Conservation (phyloP, 2,329 filamentous ascomycete species). For the Epichloe elymi region DNA sequence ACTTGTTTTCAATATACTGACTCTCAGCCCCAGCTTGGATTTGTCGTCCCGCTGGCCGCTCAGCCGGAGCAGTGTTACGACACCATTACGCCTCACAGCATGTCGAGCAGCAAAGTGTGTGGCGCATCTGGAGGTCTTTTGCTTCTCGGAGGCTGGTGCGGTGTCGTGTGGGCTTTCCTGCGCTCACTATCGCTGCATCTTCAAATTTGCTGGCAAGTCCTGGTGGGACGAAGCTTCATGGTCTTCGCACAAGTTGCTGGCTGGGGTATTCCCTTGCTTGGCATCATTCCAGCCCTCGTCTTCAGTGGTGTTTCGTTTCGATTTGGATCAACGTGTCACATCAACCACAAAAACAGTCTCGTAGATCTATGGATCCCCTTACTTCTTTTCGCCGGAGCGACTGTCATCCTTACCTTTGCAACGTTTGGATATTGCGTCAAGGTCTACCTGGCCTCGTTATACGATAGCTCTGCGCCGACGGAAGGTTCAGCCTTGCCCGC, state of each 20-base stretch:
- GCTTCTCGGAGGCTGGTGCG: conserved; percentile 72
- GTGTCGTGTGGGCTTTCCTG: conserved; percentile 82
- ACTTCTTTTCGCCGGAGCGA: conserved; percentile 61
- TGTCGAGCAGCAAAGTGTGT: conserved; percentile 70
- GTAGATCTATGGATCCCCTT: conserved; percentile 84
- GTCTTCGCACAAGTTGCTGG: conserved; percentile 67
- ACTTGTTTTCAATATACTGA: conserved; percentile 8
- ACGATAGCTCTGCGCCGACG: conserved; percentile 57
- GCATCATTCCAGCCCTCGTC: conserved; percentile 62
- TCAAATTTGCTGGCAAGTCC: conserved; percentile 94
- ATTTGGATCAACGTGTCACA: conserved; percentile 83
- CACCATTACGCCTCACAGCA: conserved; percentile 83
- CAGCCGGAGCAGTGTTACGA: conserved; percentile 76
- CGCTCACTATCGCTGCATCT: conserved; percentile 85
- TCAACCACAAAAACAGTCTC: conserved; percentile 78
- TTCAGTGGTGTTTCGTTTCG: conserved; percentile 89
- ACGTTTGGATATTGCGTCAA: conserved; percentile 92
- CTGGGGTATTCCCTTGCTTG: conserved; percentile 70
- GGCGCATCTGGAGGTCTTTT: conserved; percentile 80
- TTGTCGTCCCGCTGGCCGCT: conserved; percentile 74
- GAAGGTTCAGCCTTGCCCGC: conserved; percentile 56
- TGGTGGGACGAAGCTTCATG: conserved; percentile 82
- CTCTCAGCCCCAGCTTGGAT: conserved; percentile 51
- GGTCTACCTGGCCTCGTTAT: conserved; percentile 76
- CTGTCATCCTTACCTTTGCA: conserved; percentile 67